A percentile compares a stretch with the other conserved stretches of the same genome.
Conservation (phyloP, 2,329 filamentous ascomycete species). For the Alternaria brassicicola region DNA sequence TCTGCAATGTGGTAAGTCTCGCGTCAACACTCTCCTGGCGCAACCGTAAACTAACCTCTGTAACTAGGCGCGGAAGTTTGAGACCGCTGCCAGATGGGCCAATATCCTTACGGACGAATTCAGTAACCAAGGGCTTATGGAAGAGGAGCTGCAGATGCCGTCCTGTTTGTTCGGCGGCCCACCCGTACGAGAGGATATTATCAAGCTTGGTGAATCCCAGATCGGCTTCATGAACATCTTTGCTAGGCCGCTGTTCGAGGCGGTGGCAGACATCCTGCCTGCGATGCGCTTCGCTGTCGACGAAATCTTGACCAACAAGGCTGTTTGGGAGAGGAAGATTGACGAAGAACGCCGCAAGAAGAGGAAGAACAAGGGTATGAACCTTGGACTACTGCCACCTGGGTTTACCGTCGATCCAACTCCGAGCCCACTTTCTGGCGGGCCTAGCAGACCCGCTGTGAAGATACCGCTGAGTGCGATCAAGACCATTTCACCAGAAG, state of each 20-base stretch:
- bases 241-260: constrained; percentile 87
- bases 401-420: constrained; percentile 36
- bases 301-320: constrained; percentile 79
- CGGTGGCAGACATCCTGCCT: constrained; percentile 84
- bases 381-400: constrained; percentile 30
- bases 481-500: constrained; percentile 20
- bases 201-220: constrained; percentile 85
- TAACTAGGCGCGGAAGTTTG: constrained; percentile 77
- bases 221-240: constrained; percentile 97
- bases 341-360: constrained; percentile 65
- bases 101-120: constrained; percentile 95
- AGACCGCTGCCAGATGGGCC: constrained; percentile 86
- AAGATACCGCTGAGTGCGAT: constrained; percentile 17
- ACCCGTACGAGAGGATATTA: constrained; percentile 79
- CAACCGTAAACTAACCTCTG: constrained; percentile 10
- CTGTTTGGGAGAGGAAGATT: constrained; percentile 72
- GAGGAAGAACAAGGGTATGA: constrained; percentile 39
- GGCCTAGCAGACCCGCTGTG: constrained; percentile 19
- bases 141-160: constrained; percentile 82
- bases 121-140: constrained; percentile 89
- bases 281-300: constrained; percentile 82
- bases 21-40: not conserved
- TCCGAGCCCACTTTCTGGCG: constrained; percentile 44
- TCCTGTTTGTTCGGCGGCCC: constrained; percentile 83
- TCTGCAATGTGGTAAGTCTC: constrained; percentile 91